Evolutionary conservation across 2,329 filamentous ascomycete genomes (phyloP).

Genomic region (Pyricularia pennisetigena): DNA sequence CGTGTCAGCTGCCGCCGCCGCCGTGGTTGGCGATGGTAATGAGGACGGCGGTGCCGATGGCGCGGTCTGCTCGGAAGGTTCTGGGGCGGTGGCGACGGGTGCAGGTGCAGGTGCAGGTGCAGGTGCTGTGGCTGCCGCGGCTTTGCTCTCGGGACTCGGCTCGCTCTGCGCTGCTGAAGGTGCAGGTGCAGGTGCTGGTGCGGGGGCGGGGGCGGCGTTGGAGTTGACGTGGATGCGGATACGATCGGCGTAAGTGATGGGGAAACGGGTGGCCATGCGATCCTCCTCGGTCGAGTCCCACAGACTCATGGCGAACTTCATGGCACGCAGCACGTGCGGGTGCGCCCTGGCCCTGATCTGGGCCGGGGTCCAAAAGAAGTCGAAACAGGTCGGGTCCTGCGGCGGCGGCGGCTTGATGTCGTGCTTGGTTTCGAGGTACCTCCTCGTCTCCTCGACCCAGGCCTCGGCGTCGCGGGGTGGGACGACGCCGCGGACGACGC

Average conservation of each 20-base stretch:
- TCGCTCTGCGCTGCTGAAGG: constrained; percentile 12
- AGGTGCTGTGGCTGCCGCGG: neutral
- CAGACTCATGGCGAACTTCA: constrained; percentile 56
- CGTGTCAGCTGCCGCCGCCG: constrained; percentile 4
- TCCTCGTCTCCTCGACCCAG: constrained; percentile 48
- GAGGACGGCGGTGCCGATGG: constrained; percentile 7
- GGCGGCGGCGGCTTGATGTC: constrained; percentile 43
- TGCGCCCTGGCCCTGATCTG: constrained; percentile 60
- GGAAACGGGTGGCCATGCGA: constrained; percentile 48
- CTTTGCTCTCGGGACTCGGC: neutral
- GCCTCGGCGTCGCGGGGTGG: constrained; percentile 43
- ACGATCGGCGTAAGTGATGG: constrained; percentile 59
- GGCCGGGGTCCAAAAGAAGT: constrained; percentile 64
- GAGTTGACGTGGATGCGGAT: constrained; percentile 53
- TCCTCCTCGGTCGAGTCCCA: constrained; percentile 50
- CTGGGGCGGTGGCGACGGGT: neutral
- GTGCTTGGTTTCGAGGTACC: constrained; percentile 44
- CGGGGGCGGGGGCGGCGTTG: constrained; percentile 15
- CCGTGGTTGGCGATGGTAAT: neutral
- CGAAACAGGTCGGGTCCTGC: constrained; percentile 59
- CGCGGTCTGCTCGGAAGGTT: constrained; percentile 10
- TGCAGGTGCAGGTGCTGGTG: too few species aligned
- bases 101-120: constrained; percentile 10
- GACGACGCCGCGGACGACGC: constrained; percentile 55
- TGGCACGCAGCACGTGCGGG: constrained; percentile 50